Evolutionary conservation across 176 grass and related monocot genomes (phyloP).

Genomic region (Bolboschoenus planiculmis): DNA sequence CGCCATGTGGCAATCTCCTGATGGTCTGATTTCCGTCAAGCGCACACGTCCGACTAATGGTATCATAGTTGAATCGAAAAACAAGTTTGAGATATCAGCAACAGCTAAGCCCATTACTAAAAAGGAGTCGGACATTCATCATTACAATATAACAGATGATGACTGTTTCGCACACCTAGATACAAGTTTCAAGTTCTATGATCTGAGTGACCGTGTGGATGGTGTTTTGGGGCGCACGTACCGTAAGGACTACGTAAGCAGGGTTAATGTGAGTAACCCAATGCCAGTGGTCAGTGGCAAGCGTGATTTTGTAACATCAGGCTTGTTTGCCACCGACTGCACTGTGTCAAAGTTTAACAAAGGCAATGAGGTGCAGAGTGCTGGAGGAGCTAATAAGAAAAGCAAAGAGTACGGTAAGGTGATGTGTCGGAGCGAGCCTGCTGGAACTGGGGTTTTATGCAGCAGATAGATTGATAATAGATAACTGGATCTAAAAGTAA

Average conservation of each 20-base stretch:
- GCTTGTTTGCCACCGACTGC: slow-evolving; percentile 19
- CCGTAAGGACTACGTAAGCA: slow-evolving; percentile 24
- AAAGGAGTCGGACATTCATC: slow-evolving; percentile 30
- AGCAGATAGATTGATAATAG: background rate
- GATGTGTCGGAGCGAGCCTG: background rate
- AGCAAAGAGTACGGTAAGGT: background rate
- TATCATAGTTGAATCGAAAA: slow-evolving; percentile 5
- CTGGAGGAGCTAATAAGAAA: background rate
- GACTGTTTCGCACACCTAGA: slow-evolving; percentile 32
- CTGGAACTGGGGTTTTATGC: slow-evolving; percentile 10
- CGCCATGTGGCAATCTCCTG: slow-evolving; percentile 12
- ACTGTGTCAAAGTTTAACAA: slow-evolving; percentile 9
- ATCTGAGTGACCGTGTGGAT: slow-evolving; percentile 13
- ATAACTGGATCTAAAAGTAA: background rate
- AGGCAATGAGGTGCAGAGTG: background rate
- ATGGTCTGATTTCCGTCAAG: slow-evolving; percentile 13
- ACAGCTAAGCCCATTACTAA: slow-evolving; percentile 23
- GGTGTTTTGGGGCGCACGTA: slow-evolving; percentile 31
- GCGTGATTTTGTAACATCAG: slow-evolving; percentile 12
- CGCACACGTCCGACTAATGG: slow-evolving; percentile 8
- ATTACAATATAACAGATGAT: slow-evolving; percentile 21
- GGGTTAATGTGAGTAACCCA: slow-evolving; percentile 4
- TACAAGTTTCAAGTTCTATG: slow-evolving; percentile 30
- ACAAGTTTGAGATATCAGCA: slow-evolving; percentile 14
- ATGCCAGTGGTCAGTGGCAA: slow-evolving; percentile 32